phyloP scores from a whole-genome alignment of 176 grass and related monocot species.

The Aegilops umbellulata region DNA sequence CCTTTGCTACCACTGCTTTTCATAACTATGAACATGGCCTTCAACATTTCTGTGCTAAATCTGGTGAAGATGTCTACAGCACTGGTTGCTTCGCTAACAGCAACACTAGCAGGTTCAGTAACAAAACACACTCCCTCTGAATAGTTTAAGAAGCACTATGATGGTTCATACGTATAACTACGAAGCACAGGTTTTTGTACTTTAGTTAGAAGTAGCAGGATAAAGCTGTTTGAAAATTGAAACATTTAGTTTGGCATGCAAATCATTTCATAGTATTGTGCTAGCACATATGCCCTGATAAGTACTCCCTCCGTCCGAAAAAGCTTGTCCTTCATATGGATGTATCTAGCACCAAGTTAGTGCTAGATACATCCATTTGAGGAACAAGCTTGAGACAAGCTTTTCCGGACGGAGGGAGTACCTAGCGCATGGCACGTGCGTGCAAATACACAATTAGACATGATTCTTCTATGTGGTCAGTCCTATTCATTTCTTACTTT shows the following conservation, averaged over 20 bases:
- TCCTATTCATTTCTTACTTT: slow-evolving; percentile 13
- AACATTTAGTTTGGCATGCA: neutral
- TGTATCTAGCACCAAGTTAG: too few relatives aligned
- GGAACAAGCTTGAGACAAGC: too few relatives aligned
- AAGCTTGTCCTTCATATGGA: too few relatives aligned
- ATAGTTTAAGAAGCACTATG: neutral
- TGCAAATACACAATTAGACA: neutral
- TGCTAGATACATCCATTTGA: too few relatives aligned
- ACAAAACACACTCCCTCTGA: neutral
- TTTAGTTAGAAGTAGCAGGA: neutral
- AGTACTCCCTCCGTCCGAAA: too few relatives aligned
- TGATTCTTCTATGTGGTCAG: neutral
- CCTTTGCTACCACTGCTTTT: slow-evolving; percentile 74
- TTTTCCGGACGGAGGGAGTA: too few relatives aligned
- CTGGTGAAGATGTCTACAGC: slow-evolving; percentile 95
- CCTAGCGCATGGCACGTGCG: neutral
- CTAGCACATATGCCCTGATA: neutral
- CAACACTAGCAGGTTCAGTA: slow-evolving; percentile 78
- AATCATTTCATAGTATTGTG: neutral
- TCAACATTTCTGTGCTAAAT: slow-evolving; percentile 89
- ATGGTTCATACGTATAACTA: neutral
- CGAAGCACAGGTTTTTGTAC: neutral
- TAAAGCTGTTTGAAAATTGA: neutral
- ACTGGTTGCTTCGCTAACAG: slow-evolving; percentile 73
- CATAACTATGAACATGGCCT: slow-evolving; percentile 82